These are phyloP conservation scores for Ceratobasidium sp. DNA, from an alignment of 1,284 basidiomycete genomes.

Conservation along the genomic window DNA sequence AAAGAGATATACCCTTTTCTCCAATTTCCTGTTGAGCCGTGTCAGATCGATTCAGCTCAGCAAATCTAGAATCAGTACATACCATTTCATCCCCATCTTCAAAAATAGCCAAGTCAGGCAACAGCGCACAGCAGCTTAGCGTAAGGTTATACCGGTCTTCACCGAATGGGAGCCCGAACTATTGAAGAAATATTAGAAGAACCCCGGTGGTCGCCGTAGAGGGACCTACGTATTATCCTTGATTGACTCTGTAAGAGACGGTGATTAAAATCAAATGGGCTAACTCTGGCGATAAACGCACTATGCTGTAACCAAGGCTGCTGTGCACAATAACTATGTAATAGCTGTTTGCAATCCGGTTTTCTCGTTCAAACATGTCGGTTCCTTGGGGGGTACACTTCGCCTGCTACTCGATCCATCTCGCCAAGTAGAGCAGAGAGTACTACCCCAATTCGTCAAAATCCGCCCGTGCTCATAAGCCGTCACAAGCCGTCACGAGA, in stretches of 20 bases:
- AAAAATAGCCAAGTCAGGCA: slow-evolving; percentile 50
- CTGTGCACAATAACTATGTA: slow-evolving; percentile 45
- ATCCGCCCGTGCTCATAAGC: too few species aligned
- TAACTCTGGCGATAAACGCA: slow-evolving; percentile 8
- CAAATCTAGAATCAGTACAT: background rate
- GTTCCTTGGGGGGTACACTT: slow-evolving; percentile 41
- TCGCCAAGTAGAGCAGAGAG: slow-evolving; percentile 46
- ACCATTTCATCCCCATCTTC: slow-evolving; percentile 51
- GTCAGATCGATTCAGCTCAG: too few species aligned
- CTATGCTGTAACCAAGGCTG: slow-evolving; percentile 47
- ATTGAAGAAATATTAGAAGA: background rate
- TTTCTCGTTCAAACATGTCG: slow-evolving; percentile 10
- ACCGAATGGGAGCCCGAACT: slow-evolving; percentile 57
- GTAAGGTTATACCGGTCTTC: slow-evolving; percentile 54
- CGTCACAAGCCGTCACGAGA: too few species aligned
- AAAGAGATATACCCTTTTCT: slow-evolving; percentile 38
- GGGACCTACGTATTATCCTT: slow-evolving; percentile 16
- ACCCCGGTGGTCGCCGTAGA: background rate
- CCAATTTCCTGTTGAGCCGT: slow-evolving; percentile 27
- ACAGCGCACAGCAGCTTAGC: slow-evolving; percentile 51
- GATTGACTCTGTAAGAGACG: slow-evolving; percentile 12
- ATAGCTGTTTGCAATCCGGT: slow-evolving; percentile 30
- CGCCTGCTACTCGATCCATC: slow-evolving; percentile 41
- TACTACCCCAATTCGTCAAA: background rate
- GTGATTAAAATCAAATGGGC: too few species aligned